Percentiles rank a stretch among this genome's conserved stretches.
phyloP scores from a whole-genome alignment of 2,329 filamentous ascomycete species.

The Aspergillus terreus region DNA sequence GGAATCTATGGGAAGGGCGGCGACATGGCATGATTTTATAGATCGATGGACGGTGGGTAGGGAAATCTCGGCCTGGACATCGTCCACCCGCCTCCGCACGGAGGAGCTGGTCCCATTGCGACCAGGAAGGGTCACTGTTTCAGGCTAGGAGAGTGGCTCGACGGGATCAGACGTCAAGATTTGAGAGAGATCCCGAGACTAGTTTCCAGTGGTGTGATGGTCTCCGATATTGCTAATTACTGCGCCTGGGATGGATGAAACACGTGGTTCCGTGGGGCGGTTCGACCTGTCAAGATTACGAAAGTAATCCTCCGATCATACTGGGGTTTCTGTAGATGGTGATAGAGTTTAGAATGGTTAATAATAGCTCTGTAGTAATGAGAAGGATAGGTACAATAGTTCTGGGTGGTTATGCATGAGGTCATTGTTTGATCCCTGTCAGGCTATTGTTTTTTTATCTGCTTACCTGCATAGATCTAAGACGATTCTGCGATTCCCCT shows the following conservation, averaged over 20 bases:
- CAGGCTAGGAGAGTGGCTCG: constrained; percentile 3
- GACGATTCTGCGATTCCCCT: neutral
- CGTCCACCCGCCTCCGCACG: neutral
- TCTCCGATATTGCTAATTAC: neutral
- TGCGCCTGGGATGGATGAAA: neutral
- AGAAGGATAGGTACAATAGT: neutral
- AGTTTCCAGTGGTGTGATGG: constrained; percentile 9
- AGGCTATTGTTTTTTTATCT: too few species aligned
- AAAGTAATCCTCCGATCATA: too few species aligned
- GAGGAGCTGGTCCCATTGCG: neutral
- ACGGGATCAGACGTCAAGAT: constrained; percentile 1
- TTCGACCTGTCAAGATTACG: neutral
- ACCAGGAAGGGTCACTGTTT: neutral
- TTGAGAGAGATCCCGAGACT: constrained; percentile 5
- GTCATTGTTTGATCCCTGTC: too few species aligned
- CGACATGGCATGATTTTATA: constrained; percentile 18
- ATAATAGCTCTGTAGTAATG: too few species aligned
- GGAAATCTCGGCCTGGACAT: neutral
- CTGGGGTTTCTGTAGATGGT: too few species aligned
- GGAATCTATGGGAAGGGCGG: constrained; percentile 4
- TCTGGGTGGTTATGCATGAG: neutral
- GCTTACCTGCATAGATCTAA: too few species aligned
- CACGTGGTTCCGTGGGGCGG: constrained; percentile 10
- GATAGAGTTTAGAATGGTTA: too few species aligned
- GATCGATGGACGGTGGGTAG: constrained; percentile 2